Conservation (phyloP, 805 yeast species). For the Geotrichum ghanense region DNA sequence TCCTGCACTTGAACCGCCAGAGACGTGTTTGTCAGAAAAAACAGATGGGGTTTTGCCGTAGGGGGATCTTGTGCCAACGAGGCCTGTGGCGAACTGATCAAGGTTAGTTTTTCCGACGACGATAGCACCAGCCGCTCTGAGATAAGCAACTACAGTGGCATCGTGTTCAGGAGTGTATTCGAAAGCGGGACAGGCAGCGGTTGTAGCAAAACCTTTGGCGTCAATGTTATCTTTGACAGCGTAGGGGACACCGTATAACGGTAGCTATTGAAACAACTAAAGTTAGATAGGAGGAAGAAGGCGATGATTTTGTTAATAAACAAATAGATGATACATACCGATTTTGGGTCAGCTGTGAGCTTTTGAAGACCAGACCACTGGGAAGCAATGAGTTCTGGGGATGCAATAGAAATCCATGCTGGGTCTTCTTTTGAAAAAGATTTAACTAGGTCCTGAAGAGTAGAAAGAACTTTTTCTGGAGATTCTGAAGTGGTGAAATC, state of each 20-base stretch:
- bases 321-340: slow-evolving; percentile 29
- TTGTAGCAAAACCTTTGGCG: slow-evolving; percentile 68
- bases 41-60: slow-evolving; percentile 83
- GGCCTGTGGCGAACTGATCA: slow-evolving; percentile 96
- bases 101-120: slow-evolving; percentile 88
- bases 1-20: slow-evolving; percentile 95
- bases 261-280: slow-evolving; percentile 22
- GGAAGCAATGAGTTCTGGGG: slow-evolving; percentile 47
- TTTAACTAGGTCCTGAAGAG: slow-evolving; percentile 30
- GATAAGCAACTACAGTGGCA: slow-evolving; percentile 60
- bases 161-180: slow-evolving; percentile 58
- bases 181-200: slow-evolving; percentile 92
- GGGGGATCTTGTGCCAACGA: slow-evolving; percentile 92
- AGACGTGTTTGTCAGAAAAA: slow-evolving; percentile 64
- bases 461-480: slow-evolving; percentile 46
- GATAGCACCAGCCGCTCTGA: slow-evolving; percentile 85
- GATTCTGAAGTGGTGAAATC: slow-evolving; percentile 52
- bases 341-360: slow-evolving; percentile 33
- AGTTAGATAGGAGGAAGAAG: neutral
- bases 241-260: slow-evolving; percentile 87
- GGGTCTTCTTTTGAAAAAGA: slow-evolving; percentile 42
- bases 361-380: slow-evolving; percentile 71
- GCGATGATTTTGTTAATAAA: too few species aligned
- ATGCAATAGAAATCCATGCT: slow-evolving; percentile 83
- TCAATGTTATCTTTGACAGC: slow-evolving; percentile 95